Evolutionary conservation across 495 filamentous ascomycete genomes (phyloP).

Genomic region (Lichina pygmaea): DNA sequence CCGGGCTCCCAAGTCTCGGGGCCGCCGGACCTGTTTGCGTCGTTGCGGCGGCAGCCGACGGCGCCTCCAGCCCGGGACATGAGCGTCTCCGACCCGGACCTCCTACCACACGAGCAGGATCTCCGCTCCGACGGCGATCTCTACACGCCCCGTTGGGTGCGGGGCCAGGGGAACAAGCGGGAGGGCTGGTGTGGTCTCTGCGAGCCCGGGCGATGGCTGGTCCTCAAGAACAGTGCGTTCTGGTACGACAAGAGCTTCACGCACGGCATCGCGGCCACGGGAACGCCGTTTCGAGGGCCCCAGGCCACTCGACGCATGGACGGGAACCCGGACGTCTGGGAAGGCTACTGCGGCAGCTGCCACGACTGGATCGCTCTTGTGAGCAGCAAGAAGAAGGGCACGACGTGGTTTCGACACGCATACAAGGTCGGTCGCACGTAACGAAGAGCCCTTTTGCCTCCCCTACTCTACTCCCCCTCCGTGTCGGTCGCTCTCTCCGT

Average conservation of each 20-base stretch:
- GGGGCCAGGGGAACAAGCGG: constrained; percentile 54
- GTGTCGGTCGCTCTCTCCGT: constrained; percentile 5
- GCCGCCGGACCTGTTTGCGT: constrained; percentile 46
- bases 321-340: constrained; percentile 59
- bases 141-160: constrained; percentile 55
- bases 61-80: constrained; percentile 48
- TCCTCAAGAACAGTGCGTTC: constrained; percentile 60
- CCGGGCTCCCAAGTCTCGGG: constrained; percentile 39
- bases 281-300: constrained; percentile 43
- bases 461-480: neutral
- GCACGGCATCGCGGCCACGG: constrained; percentile 54
- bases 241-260: constrained; percentile 74
- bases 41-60: constrained; percentile 35
- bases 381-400: constrained; percentile 67
- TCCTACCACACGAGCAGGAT: constrained; percentile 46
- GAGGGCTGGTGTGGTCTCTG: constrained; percentile 72
- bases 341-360: constrained; percentile 51
- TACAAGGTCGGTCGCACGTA: constrained; percentile 30
- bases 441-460: neutral
- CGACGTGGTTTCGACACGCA: constrained; percentile 62
- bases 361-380: constrained; percentile 55
- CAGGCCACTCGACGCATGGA: constrained; percentile 45
- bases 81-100: constrained; percentile 41
- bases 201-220: constrained; percentile 56
- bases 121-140: constrained; percentile 52